Conservation (phyloP, 805 yeast species). For the Candida gorgasii region DNA sequence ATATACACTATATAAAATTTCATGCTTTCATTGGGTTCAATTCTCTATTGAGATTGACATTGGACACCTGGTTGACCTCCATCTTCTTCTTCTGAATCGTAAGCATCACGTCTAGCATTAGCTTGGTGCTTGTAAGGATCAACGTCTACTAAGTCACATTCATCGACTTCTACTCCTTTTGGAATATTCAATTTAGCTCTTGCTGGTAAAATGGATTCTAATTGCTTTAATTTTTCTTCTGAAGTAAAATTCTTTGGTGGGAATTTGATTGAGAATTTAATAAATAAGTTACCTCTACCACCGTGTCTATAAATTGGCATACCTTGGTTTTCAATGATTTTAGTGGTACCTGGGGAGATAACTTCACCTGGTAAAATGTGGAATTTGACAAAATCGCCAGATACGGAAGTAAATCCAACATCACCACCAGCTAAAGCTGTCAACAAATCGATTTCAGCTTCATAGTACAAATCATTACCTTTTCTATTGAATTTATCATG, state of each 20-base stretch:
- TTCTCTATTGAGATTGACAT: constrained; percentile 84
- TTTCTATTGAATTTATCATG: constrained; percentile 82
- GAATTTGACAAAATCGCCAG: constrained; percentile 88
- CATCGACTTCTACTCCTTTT: constrained; percentile 74
- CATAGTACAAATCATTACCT: constrained; percentile 83
- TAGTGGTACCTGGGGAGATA: constrained; percentile 77
- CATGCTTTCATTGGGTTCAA: neutral
- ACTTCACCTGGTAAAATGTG: constrained; percentile 89
- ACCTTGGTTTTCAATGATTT: constrained; percentile 90
- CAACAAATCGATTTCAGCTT: constrained; percentile 84
- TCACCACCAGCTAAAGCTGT: constrained; percentile 98
- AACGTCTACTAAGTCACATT: constrained; percentile 67
- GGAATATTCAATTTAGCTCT: constrained; percentile 66
- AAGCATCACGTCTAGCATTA: constrained; percentile 42
- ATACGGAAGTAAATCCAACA: constrained; percentile 81
- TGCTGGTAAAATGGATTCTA: constrained; percentile 79
- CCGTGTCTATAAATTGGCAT: constrained; percentile 94
- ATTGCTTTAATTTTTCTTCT: constrained; percentile 70
- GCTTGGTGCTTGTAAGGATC: constrained; percentile 62
- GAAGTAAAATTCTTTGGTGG: constrained; percentile 72
- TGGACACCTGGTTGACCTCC: constrained; percentile 71
- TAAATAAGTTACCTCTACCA: constrained; percentile 81
- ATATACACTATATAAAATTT: constrained; percentile 5
- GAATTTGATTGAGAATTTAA: constrained; percentile 87
- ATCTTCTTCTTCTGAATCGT: constrained; percentile 48